These are phyloP conservation scores for Mucor velutinosus DNA, from an alignment of 371 early-diverging fungal genomes.

Conservation along the genomic window DNA sequence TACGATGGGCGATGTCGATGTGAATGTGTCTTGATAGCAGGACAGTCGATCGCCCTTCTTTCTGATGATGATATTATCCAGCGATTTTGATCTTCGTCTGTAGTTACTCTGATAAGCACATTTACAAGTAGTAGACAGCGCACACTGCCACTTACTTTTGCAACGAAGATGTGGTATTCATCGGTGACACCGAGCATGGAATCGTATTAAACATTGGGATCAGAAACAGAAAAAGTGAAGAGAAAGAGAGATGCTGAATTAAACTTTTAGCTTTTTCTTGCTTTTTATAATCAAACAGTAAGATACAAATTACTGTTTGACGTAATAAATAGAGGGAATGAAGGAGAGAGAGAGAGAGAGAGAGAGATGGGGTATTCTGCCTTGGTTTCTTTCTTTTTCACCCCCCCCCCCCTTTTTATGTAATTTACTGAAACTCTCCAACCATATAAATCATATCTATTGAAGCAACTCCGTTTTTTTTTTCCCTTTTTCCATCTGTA, in stretches of 20 bases:
- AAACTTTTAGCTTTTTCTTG: background rate
- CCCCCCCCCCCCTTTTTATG: background rate
- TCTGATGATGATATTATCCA: slow-evolving; percentile 31
- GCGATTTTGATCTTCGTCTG: slow-evolving; percentile 43
- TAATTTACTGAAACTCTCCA: background rate
- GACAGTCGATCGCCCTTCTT: slow-evolving; percentile 5
- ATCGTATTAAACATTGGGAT: background rate
- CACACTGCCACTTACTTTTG: background rate
- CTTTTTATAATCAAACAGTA: background rate
- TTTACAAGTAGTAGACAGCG: background rate
- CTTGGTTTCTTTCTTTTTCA: background rate
- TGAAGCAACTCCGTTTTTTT: slow-evolving; percentile 5
- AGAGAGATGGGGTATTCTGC: background rate
- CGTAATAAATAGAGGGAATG: slow-evolving; percentile 6
- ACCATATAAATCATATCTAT: background rate
- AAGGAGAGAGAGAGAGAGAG: background rate
- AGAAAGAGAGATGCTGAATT: background rate
- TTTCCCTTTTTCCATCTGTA: slow-evolving; percentile 3
- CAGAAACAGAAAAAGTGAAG: background rate
- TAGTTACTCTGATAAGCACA: background rate
- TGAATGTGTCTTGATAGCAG: slow-evolving; percentile 3
- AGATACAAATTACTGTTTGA: slow-evolving; percentile 8
- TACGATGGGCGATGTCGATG: slow-evolving; percentile 25
- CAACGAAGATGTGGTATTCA: background rate
- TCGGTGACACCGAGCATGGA: background rate